Evolutionary conservation across 495 filamentous ascomycete species (phyloP), one percentile per base, ranked within the genome.

Genomic region (Bathelium albidoporum): DNA sequence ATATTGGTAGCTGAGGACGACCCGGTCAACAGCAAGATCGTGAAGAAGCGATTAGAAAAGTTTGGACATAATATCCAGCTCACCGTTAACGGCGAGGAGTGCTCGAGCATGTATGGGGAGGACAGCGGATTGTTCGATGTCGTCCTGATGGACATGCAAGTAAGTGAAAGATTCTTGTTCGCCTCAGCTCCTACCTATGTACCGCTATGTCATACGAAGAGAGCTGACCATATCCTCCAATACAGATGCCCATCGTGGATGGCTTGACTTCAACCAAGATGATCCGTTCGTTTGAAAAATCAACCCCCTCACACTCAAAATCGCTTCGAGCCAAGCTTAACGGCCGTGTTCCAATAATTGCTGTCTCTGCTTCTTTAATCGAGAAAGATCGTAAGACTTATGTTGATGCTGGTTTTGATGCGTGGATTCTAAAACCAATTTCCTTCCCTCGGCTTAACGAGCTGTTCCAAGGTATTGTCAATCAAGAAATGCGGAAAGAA

Each of bases 71-170:
- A 80, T 18, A 87, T 95, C 0, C 73, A 79, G 16, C 75, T 91
- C 45, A 91, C 90, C 0, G 76, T 87, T 20, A 96, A 97, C 68
- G 93, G 93, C 1, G 86, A 95, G 71, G 90, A 92, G 64, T 97
- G 93, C 69, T 89, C 89, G 0, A 78, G 79, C 53, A 76, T 81
- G 5, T 93, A 89, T 69, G 76, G 72, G 29, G 84, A 87, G 24
- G 80, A 82, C 52, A 77, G 82, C 1, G 69, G 68, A 45, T 72
- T 61, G 18, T 95, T 87, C 68, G 91, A 97, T 73, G 85, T 92
- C n/a, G 79, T 97, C 20, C 78, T 97, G 69, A 97, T 97, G 93
- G 93, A 97, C 70, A 91, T 96, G 77, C 91, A 96, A 80, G 90
- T 90, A 68, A 69, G 80, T 75, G 34, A n/a, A 26, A 16, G 24